phyloP scores from a whole-genome alignment of 2,329 filamentous ascomycete genomes.

The Trichoderma sp. region DNA sequence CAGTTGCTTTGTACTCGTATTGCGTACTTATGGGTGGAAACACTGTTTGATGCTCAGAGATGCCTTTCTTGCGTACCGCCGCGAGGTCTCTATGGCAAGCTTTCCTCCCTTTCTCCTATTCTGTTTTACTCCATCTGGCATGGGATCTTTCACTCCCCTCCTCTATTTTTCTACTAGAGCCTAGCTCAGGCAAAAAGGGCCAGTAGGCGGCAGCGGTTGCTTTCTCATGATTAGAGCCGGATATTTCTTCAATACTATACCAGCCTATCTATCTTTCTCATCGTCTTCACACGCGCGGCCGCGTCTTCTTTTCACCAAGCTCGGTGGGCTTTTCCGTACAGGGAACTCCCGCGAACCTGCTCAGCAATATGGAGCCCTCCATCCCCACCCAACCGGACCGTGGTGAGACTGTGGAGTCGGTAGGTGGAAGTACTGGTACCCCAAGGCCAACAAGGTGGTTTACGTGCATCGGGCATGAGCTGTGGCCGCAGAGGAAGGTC shows the following conservation, averaged over 20 bases:
- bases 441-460: constrained; percentile 19
- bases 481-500: constrained; percentile 16
- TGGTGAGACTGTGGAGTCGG: not conserved
- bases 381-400: not conserved
- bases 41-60: not conserved
- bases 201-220: not conserved
- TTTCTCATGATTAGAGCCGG: not conserved
- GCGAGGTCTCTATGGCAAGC: not conserved
- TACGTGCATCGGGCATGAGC: not conserved
- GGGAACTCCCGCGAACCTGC: constrained; percentile 17
- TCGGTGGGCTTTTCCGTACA: not conserved
- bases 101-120: not conserved
- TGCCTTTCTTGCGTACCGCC: not conserved
- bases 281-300: not conserved
- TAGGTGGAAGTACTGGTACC: constrained; percentile 23
- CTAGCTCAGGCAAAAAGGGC: not conserved
- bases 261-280: not conserved
- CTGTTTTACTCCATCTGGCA: not conserved
- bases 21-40: not conserved
- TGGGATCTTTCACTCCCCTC: not conserved
- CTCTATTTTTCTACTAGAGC: not conserved
- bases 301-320: not conserved
- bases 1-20: not conserved
- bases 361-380: constrained; percentile 3
- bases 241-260: not conserved